Percentiles rank a stretch among this genome's conserved stretches.
phyloP scores from a whole-genome alignment of 106 monocot genomes.

The Acorus gramineus region DNA sequence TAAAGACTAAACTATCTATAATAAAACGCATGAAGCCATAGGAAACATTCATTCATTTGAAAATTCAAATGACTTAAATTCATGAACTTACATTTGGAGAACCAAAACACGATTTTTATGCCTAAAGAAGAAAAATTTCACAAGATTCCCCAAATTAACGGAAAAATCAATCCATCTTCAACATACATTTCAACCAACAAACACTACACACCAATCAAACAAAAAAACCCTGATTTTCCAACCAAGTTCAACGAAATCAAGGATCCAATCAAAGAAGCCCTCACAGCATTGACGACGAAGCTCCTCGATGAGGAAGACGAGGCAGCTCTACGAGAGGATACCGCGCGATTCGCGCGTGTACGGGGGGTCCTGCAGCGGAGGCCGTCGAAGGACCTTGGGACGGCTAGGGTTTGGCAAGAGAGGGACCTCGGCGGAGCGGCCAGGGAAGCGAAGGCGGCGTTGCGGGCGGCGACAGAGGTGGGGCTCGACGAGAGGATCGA shows the following conservation, averaged over 20 bases:
- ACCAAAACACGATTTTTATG: too few relatives aligned
- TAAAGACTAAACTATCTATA: too few relatives aligned
- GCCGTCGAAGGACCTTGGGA: slow-evolving; percentile 36
- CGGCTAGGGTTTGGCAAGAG: slow-evolving; percentile 19
- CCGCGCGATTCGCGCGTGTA: slow-evolving; percentile 12
- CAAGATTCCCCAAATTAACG: too few relatives aligned
- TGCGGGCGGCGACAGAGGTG: slow-evolving; percentile 2
- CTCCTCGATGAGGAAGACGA: slow-evolving; percentile 23
- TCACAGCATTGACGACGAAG: slow-evolving; percentile 58
- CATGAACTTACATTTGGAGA: too few relatives aligned
- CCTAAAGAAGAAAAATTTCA: too few relatives aligned
- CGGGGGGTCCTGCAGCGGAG: slow-evolving; percentile 16
- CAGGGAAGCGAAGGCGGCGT: slow-evolving; percentile 8
- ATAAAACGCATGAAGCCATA: too few relatives aligned
- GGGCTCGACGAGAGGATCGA: slow-evolving; percentile 31
- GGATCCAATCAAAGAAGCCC: too few relatives aligned
- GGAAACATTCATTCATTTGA: too few relatives aligned
- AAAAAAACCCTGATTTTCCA: not conserved
- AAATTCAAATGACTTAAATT: too few relatives aligned
- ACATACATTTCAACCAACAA: too few relatives aligned
- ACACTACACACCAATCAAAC: too few relatives aligned
- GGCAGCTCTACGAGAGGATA: slow-evolving; percentile 8
- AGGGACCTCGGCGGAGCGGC: slow-evolving; percentile 2
- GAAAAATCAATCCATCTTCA: too few relatives aligned
- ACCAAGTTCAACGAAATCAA: not conserved